These are phyloP conservation scores for Apiospora marii DNA, from an alignment of 2,329 filamentous ascomycete species.

Conservation along the genomic window DNA sequence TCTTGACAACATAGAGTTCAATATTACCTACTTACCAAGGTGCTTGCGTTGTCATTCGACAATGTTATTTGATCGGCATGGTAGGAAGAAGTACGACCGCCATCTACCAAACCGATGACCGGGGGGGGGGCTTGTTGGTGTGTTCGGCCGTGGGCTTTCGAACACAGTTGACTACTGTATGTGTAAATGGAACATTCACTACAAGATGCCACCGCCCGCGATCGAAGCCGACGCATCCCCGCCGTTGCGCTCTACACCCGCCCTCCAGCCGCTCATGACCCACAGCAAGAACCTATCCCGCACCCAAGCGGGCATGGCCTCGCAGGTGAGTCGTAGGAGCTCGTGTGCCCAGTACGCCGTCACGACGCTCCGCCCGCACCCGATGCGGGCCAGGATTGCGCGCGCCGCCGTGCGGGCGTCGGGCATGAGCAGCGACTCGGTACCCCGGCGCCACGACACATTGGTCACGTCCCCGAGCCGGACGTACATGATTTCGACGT, in stretches of 20 bases:
- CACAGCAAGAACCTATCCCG: neutral
- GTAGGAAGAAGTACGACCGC: neutral
- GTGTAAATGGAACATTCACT: neutral
- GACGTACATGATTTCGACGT: neutral
- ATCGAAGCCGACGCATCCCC: neutral
- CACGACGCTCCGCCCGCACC: neutral
- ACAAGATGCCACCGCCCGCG: neutral
- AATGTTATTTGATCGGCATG: neutral
- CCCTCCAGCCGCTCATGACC: neutral
- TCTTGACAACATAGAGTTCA: neutral
- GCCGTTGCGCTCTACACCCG: neutral
- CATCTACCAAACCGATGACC: neutral
- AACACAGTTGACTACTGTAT: neutral
- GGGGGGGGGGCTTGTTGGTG: neutral
- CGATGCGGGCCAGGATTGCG: neutral
- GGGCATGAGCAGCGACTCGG: neutral
- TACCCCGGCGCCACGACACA: neutral
- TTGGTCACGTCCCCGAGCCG: slow-evolving; percentile 2
- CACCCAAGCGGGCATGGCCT: neutral
- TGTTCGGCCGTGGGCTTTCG: neutral
- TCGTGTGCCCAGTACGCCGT: neutral
- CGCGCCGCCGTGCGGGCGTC: neutral
- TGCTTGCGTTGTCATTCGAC: neutral
- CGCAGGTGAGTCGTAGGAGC: neutral
- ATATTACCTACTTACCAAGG: neutral